Percentiles rank a stretch among this genome's conserved stretches.
These are phyloP conservation scores for Xanthoconium separans DNA, from an alignment of 1,284 basidiomycete genomes.

Conservation along the genomic window DNA sequence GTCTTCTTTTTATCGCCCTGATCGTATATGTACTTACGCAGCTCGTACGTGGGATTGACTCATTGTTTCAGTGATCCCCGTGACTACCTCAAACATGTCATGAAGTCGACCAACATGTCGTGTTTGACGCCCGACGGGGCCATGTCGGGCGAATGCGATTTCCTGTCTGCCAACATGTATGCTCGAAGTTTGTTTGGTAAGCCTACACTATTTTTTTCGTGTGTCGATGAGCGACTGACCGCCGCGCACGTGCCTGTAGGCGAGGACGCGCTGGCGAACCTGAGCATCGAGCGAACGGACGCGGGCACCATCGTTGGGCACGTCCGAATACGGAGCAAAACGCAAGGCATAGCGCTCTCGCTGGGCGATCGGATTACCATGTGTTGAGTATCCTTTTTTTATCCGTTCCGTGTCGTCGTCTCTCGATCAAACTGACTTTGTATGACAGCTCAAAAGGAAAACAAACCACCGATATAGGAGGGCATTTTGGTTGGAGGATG, in stretches of 20 bases:
- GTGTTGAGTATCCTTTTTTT: constrained; percentile 47
- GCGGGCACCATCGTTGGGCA: constrained; percentile 83
- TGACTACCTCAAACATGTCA: constrained; percentile 75
- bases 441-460: constrained; percentile 53
- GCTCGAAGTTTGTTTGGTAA: constrained; percentile 74
- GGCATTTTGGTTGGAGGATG: neutral
- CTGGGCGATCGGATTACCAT: constrained; percentile 92
- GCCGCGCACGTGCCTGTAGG: constrained; percentile 42
- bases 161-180: constrained; percentile 83
- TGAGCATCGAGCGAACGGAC: constrained; percentile 91
- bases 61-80: constrained; percentile 53
- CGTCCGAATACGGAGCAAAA: constrained; percentile 92
- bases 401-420: neutral
- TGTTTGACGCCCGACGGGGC: constrained; percentile 83
- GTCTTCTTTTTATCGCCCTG: neutral
- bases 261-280: constrained; percentile 95
- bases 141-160: constrained; percentile 80
- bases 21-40: neutral
- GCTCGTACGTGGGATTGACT: too few species aligned
- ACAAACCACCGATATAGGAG: constrained; percentile 46
- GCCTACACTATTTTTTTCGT: constrained; percentile 13
- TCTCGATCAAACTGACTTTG: neutral
- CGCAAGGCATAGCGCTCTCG: constrained; percentile 92
- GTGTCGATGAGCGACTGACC: neutral
- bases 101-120: constrained; percentile 85